Base-by-base conservation (phyloP, 192 early-diverging fungal species). In the Mortierella hygrophila region DNA sequence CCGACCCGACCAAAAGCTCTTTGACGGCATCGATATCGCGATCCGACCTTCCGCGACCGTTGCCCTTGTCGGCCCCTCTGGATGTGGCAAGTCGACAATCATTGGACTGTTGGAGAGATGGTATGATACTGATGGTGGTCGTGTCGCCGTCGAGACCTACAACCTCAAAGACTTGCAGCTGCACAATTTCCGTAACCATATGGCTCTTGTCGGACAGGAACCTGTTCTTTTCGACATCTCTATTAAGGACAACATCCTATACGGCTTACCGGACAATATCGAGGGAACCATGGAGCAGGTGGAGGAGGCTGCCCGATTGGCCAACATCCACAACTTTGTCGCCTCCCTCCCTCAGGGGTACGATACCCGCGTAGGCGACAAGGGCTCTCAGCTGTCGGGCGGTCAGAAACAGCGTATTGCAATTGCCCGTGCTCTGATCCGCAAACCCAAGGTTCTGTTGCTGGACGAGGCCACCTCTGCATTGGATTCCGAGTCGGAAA, bases 391-490 rank as follows among this genome's bases (percentile, higher is more conserved):
- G 71, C 74, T 95, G 18, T 93, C 91, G 0, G 94, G 93, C 20
- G 93, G 94, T 20, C 94, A 94, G 74, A 92, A 91, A 77, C 93
- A 94, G 80, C 89, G 94, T 47, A 92, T 94, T 77, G 93, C 93
- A 15, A 94, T 94, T 86, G 94, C 94, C 42, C 89, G 94, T 37
- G 93, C 94, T 3, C 72, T 94, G 49, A 92, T 95, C 54, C 89
- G 93, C 42, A 87, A 94, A 73, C 94, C 94, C 13, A 81, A 88
- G 21, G 79, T 95, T 16, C 82, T 95, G 35, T 82, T 97, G 41
- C 85, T 96, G 10, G 96, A 97, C 65, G 96, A 97, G 83, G 96
- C 96, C 0, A 96, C 96, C 0, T 92, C 91, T 10, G 96, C 96
- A 0, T 82, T 97, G 35, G 96, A 97, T 79, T 94, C 94, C 18